Evolutionary conservation across 2,329 filamentous ascomycete species (phyloP), one percentile per base, ranked within the genome.

Genomic region (Paecilomyces sp.): DNA sequence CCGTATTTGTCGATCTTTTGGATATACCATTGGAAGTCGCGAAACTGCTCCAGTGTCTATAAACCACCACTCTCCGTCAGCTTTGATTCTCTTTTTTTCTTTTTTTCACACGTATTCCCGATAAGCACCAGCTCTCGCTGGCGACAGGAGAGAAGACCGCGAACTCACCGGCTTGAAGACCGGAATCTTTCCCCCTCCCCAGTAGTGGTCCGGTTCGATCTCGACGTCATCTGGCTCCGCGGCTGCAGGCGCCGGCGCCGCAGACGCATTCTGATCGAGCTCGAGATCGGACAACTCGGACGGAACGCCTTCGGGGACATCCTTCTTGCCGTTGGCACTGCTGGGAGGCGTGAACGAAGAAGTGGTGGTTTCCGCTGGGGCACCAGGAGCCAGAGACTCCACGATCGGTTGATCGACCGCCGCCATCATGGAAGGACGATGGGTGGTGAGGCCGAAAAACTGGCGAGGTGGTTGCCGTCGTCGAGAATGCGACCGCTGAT

Each of bases 1-100:
- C 94, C 94, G 74, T 96, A 96, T 65, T 87, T 85, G 74, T 99
- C 91, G 63, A 99, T 86, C 75, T 91, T 92, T 71, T 87, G 85
- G 82, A 97, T 89, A 74, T 95, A 97, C 72, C 85, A 86, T 77
- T 93, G 89, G 75, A 99, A 99, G 77, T 94, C 91, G 70, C 87
- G 87, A 78, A 97, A 97, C 77, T 99, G 92, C 63, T 89, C 84
- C 91, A 97, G 96, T 61, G 89, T 93, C 75, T 87, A 66, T 53
- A 63, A 61, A 65, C 55, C 36, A 28, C 8, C 31, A 15, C 36
- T 9, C 34, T 28, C 61, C 54, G 60, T 55, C 13, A 36, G 47
- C n/a, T 12, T 30, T 55, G 28, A 57, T 56, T n/a, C 33, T 8
- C 57, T 3, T n/a, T n/a, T 8, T 25, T 7, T 50, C 9, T 22